A percentile compares a stretch with the other conserved stretches of the same genome.
These are phyloP conservation scores for Forsythia viridissima DNA, from an alignment of 257 asterid species.

Conservation along the genomic window DNA sequence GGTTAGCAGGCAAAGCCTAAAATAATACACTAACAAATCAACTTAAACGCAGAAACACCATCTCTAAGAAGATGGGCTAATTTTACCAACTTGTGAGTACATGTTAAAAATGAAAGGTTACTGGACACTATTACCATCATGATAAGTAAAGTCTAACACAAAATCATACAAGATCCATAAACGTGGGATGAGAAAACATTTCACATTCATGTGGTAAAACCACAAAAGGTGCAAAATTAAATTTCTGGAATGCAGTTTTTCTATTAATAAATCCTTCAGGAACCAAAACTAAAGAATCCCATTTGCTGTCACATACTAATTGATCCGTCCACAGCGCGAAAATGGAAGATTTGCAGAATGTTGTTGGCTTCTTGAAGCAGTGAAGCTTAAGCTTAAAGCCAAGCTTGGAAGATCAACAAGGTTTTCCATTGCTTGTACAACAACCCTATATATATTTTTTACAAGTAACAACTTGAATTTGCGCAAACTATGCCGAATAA, in stretches of 20 bases:
- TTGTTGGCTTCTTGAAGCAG: slow-evolving; percentile 17
- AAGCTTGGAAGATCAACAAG: slow-evolving; percentile 21
- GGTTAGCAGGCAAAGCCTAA: background rate
- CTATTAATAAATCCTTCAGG: background rate
- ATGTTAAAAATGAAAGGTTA: background rate
- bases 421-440: slow-evolving; percentile 5
- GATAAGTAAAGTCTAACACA: background rate
- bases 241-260: background rate
- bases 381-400: slow-evolving; percentile 10
- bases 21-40: background rate
- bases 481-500: background rate
- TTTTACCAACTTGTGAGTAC: background rate
- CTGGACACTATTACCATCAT: background rate
- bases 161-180: background rate
- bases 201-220: background rate
- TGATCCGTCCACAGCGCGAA: slow-evolving; percentile 10
- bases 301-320: background rate
- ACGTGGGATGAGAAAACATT: background rate
- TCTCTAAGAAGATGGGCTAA: background rate
- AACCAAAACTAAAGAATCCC: slow-evolving; percentile 12
- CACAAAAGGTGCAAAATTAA: background rate
- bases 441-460: background rate
- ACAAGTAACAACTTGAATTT: slow-evolving; percentile 13
- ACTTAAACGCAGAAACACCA: background rate
- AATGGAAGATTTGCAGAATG: background rate